Evolutionary conservation across 2,329 filamentous ascomycete genomes (phyloP).

Genomic region (Didymosphaeria variabile): DNA sequence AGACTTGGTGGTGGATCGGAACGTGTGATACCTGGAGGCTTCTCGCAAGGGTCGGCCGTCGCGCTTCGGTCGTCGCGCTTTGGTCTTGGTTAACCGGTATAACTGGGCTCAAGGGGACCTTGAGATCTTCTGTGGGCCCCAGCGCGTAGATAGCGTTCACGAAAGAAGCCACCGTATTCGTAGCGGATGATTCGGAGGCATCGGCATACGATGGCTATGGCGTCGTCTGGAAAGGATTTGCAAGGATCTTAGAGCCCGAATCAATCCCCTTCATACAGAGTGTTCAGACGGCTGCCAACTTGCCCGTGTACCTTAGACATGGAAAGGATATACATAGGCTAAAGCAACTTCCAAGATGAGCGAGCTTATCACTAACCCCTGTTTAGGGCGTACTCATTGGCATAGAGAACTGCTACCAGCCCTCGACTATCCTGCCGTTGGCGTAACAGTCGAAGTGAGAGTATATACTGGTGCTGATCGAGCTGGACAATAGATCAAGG

Average conservation of each 20-base stretch:
- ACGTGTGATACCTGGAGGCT: slow-evolving; percentile 26
- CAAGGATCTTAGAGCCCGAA: slow-evolving; percentile 18
- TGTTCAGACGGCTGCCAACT: slow-evolving; percentile 1
- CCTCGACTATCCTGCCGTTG: slow-evolving; percentile 46
- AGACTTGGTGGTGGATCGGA: slow-evolving; percentile 19
- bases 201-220: not conserved
- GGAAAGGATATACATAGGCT: slow-evolving; percentile 36
- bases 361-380: slow-evolving; percentile 3
- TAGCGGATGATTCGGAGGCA: not conserved
- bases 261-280: not conserved
- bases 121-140: slow-evolving; percentile 28
- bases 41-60: slow-evolving; percentile 31
- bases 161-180: slow-evolving; percentile 18
- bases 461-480: slow-evolving; percentile 47
- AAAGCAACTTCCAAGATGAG: not conserved
- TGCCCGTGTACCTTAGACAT: slow-evolving; percentile 59
- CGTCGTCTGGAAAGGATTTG: slow-evolving; percentile 9
- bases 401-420: slow-evolving; percentile 44
- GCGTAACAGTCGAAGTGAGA: slow-evolving; percentile 48
- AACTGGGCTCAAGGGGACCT: slow-evolving; percentile 16
- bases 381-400: slow-evolving; percentile 52
- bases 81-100: slow-evolving; percentile 26
- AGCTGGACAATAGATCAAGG: slow-evolving; percentile 58
- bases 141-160: slow-evolving; percentile 33
- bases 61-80: too few relatives aligned